Conservation (phyloP, 768 basidiomycete species). For the Suillus subaureus region DNA sequence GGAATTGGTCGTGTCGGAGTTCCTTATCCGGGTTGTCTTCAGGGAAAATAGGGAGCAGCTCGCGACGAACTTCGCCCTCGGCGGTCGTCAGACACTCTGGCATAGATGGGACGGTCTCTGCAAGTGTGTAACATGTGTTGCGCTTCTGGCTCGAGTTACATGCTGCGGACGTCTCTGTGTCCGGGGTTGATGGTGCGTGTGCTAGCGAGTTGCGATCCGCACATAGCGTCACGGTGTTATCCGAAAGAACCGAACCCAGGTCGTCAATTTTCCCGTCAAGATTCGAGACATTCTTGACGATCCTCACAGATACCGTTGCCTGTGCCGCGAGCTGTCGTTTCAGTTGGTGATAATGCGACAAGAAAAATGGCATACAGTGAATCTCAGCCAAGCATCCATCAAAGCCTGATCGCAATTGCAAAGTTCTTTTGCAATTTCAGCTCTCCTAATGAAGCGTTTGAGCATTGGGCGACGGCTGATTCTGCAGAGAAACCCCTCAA, state of each 20-base stretch:
- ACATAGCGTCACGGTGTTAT: background rate
- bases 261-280: background rate
- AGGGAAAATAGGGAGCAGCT: background rate
- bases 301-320: background rate
- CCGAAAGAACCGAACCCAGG: background rate
- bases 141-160: background rate
- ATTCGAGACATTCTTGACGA: background rate
- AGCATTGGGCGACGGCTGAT: constrained; percentile 73
- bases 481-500: constrained; percentile 53
- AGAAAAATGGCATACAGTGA: background rate
- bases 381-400: constrained; percentile 40
- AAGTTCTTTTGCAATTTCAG: constrained; percentile 63
- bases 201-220: background rate
- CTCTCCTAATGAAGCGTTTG: constrained; percentile 75
- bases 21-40: background rate
- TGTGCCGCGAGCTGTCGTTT: background rate
- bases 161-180: background rate
- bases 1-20: background rate
- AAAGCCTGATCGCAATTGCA: constrained; percentile 52
- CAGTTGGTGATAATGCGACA: background rate
- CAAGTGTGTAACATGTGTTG: background rate
- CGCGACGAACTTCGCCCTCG: background rate
- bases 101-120: background rate
- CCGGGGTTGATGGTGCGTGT: background rate
- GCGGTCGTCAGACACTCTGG: constrained; percentile 1